Evolutionary conservation across 2,329 filamentous ascomycete genomes (phyloP), one percentile per base, ranked within the genome.

Genomic region (Ophiostoma himal-ulmi): DNA sequence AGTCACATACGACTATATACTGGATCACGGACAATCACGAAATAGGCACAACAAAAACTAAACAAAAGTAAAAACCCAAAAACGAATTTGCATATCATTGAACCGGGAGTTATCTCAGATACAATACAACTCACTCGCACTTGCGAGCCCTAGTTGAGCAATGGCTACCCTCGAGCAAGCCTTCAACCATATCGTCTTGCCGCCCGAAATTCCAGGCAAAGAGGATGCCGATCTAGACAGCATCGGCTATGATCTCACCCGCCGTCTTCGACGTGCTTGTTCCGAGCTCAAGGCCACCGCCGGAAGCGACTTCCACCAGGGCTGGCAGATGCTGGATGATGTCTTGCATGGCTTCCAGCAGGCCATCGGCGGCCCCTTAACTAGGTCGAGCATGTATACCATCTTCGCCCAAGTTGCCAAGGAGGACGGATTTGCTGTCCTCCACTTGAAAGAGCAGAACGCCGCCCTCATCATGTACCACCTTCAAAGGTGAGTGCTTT

Each of bases 391-490:
- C 4, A n/a, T 73, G 2, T 20, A 57, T 0, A n/a, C 5, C 1
- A 30, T 69, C 4, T 44, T 73, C 5, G 22, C 54, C 0, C n/a
- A 67, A 0, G 52, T 69, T 0, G n/a, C 57, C 10, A 6, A 37
- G 3, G 69, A 72, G 0, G 41, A 60, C 1, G 60, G 44, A 3
- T 54, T 74, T 20, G 4, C 73, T 5, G 26, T 70, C 7, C 57
- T 70, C 3, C 44, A 74, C 14, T 10, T 74, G 2, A 57, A 67
- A 11, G 71, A 69, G 22, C 78, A 80, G 66, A 80, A 80, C 68
- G 77, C 78, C 2, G 78, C 74, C 3, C 69, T 80, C 6, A 74
- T 78, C 26, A 74, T 79, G 10, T 74, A 75, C 7, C 74, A 75
- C 1, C 68, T 72, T 0, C 26, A 26, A 13, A 17, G 22, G 70